Evolutionary conservation across 202 grass and related monocot species (phyloP), one percentile per base, ranked within the genome.

Genomic region (Schoenoplectus triqueter): DNA sequence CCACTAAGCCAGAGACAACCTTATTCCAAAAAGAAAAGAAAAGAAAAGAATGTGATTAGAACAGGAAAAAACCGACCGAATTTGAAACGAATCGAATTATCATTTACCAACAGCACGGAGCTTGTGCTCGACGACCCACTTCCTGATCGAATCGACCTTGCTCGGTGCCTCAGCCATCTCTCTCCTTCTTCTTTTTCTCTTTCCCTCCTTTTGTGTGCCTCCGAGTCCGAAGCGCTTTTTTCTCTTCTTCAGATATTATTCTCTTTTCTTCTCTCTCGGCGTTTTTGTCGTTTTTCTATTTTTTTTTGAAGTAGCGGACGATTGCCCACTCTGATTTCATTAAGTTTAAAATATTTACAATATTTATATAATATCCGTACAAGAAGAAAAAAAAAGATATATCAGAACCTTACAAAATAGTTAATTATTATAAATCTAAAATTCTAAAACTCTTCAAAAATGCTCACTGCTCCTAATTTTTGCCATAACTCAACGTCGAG

Each of bases 51-150:
- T 0, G 51, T 47, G 56, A 21, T 13, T 45, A 66, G 55, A 71
- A 15, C 14, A 62, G 10, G 19, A 52, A 51, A 31, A 31, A 31
- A 31, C 31, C 31, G 20, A 75, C 20, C 50, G 50, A 40, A 56
- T 31, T 76, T 20, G 11, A 7, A 66, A 64, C 68, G 22, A 78
- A 41, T 55, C 66, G 42, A 71, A 7, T 18, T n/a, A 56, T 74
- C 59, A 66, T 5, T 84, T 94, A 99, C 96, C 93, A 70, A 99
- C 96, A 69, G 96, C 79, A 6, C 96, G 96, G 80, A 99, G 96
- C 91, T 99, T 99, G 91, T 96, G 93, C 11, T 99, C 93, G 14
- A 96, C 66, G n/a, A 99, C 86, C 96, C 93, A 99, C 79, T 92
- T 96, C 87, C 93, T 92, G 55, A 87, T 82, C 39, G 96, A 99